Conservation (phyloP, 2,329 filamentous ascomycete genomes). For the Phialophora tarda region DNA sequence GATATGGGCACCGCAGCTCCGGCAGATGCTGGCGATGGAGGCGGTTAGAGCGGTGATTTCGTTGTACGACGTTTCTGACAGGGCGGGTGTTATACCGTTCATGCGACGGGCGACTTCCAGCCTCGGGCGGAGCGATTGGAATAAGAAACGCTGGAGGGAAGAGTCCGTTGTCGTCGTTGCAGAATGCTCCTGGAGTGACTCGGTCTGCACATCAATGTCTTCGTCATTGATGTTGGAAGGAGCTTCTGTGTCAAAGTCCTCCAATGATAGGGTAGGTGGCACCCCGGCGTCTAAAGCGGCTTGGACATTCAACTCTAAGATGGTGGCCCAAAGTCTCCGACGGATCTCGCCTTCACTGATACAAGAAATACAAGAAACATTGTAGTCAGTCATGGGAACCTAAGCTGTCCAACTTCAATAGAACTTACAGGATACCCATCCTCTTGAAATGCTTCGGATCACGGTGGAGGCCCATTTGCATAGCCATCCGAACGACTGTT, state of each 20-base stretch:
- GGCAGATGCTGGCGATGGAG: constrained; percentile 41
- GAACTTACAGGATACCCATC: constrained; percentile 28
- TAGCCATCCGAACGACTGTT: constrained; percentile 40
- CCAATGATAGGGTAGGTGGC: constrained; percentile 41
- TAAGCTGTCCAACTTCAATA: neutral
- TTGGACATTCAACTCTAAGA: constrained; percentile 46
- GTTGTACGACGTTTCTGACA: constrained; percentile 40
- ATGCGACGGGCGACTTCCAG: constrained; percentile 36
- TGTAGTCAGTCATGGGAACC: neutral
- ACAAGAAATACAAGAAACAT: no score
- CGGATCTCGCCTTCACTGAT: constrained; percentile 39
- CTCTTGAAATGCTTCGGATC: constrained; percentile 40
- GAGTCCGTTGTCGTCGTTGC: constrained; percentile 31
- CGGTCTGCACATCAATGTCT: constrained; percentile 38
- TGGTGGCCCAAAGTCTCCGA: constrained; percentile 45
- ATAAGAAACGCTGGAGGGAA: constrained; percentile 40
- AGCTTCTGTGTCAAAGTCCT: constrained; percentile 45
- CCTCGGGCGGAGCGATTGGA: constrained; percentile 28
- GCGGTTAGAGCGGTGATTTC: constrained; percentile 42
- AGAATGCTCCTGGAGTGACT: constrained; percentile 27
- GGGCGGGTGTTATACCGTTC: constrained; percentile 42
- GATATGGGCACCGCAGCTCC: constrained; percentile 34
- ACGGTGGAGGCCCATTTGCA: constrained; percentile 45
- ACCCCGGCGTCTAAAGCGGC: constrained; percentile 43
- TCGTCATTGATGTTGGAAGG: constrained; percentile 49